phyloP scores from a whole-genome alignment of 208 protist genomes.

The Trypanosoma rangeli region DNA sequence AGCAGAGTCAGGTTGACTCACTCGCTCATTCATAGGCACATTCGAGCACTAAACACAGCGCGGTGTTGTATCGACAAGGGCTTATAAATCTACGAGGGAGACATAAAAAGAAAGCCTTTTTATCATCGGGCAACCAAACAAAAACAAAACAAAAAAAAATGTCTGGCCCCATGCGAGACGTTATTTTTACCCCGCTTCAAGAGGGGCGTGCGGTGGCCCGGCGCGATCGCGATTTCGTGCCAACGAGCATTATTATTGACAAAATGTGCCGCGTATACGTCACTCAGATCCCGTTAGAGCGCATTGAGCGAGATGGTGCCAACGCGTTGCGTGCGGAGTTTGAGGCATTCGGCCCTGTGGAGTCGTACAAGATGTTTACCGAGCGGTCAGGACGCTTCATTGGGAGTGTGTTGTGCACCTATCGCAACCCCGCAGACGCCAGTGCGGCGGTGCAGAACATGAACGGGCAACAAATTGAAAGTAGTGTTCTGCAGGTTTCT shows the following conservation, averaged over 20 bases:
- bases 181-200: slow-evolving; percentile 65
- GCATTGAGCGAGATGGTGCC: slow-evolving; percentile 79
- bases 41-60: background rate
- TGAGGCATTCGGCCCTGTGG: slow-evolving; percentile 79
- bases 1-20: background rate
- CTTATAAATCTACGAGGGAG: too few relatives aligned
- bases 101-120: too few relatives aligned
- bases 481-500: slow-evolving; percentile 61
- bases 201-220: slow-evolving; percentile 24
- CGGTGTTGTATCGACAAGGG: background rate
- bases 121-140: too few relatives aligned
- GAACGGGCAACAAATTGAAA: slow-evolving; percentile 71
- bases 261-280: slow-evolving; percentile 86
- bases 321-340: slow-evolving; percentile 78
- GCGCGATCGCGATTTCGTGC: slow-evolving; percentile 17
- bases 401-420: slow-evolving; percentile 83
- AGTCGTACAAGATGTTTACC: slow-evolving; percentile 89
- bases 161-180: background rate
- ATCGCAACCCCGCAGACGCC: slow-evolving; percentile 88
- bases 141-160: background rate
- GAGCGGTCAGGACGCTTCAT: slow-evolving; percentile 83
- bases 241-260: slow-evolving; percentile 84
- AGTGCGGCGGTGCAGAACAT: slow-evolving; percentile 64
- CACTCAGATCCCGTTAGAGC: slow-evolving; percentile 78
- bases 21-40: background rate